Percentiles rank a stretch among this genome's conserved stretches.
Conservation (phyloP, 2,329 filamentous ascomycete species). For the Penicillium hordei region DNA sequence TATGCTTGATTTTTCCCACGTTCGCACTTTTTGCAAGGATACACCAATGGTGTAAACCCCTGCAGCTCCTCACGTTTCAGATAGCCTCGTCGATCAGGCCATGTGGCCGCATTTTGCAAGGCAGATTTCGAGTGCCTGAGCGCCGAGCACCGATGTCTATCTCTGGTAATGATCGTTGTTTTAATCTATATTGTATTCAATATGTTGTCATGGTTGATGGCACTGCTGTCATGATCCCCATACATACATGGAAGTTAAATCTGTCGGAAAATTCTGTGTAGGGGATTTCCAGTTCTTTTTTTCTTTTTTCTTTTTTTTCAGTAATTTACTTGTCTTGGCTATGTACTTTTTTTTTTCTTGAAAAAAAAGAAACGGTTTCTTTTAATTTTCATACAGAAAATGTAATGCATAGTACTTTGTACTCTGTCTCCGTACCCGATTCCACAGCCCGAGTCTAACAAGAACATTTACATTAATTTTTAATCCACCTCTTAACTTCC, state of each 20-base stretch:
- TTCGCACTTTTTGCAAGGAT: neutral
- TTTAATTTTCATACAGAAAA: neutral
- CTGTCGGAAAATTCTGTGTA: neutral
- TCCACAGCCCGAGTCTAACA: neutral
- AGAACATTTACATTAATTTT: neutral
- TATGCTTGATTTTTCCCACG: neutral
- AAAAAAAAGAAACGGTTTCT: neutral
- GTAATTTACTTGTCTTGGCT: neutral
- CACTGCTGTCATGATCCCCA: neutral
- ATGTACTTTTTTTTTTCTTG: neutral
- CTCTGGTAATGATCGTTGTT: neutral
- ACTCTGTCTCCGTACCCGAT: neutral
- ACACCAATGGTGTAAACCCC: neutral
- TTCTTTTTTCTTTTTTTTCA: neutral
- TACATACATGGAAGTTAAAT: neutral
- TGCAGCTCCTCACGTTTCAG: conserved; percentile 6
- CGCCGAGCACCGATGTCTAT: neutral
- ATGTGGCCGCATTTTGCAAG: conserved; percentile 11
- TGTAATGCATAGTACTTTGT: neutral
- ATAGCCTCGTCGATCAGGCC: conserved; percentile 12
- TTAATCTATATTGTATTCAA: neutral
- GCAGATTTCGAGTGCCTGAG: conserved; percentile 5
- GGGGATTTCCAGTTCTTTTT: no score
- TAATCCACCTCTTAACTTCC: neutral
- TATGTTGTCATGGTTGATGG: neutral